A percentile compares a stretch with the other conserved stretches of the same genome.
phyloP scores from a whole-genome alignment of 23 red algal genomes.

The Agarophyton chilense region DNA sequence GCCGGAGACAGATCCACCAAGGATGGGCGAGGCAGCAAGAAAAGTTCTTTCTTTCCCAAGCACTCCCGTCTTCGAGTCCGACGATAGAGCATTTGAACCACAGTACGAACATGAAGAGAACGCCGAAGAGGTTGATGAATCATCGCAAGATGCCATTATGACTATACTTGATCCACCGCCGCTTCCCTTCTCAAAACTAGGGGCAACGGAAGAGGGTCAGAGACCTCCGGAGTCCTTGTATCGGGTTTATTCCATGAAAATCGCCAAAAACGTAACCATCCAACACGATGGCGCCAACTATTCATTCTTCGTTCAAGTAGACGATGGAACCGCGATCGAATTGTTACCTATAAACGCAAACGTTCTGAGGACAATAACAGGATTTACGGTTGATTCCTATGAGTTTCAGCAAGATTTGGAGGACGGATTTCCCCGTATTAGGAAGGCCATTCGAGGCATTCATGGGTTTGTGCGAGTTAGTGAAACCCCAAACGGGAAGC shows the following conservation, averaged over 20 bases:
- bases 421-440: background rate
- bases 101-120: background rate
- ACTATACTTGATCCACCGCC: background rate
- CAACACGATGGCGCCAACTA: background rate
- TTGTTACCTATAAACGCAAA: background rate
- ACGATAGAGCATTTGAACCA: background rate
- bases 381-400: background rate
- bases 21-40: too few species aligned
- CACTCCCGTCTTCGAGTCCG: conserved; percentile 28
- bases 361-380: background rate
- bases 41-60: conserved; percentile 18
- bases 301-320: conserved; percentile 20
- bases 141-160: conserved; percentile 3
- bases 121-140: background rate
- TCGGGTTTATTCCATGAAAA: conserved; percentile 28
- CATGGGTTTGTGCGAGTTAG: conserved; percentile 30
- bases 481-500: background rate
- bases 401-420: background rate
- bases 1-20: background rate
- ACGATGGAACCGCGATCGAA: conserved; percentile 51
- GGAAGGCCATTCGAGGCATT: conserved; percentile 32
- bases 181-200: background rate
- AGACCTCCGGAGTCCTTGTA: background rate
- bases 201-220: background rate
- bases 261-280: background rate